Conservation (phyloP, 768 basidiomycete genomes). For the Favolaschia claudopus region DNA sequence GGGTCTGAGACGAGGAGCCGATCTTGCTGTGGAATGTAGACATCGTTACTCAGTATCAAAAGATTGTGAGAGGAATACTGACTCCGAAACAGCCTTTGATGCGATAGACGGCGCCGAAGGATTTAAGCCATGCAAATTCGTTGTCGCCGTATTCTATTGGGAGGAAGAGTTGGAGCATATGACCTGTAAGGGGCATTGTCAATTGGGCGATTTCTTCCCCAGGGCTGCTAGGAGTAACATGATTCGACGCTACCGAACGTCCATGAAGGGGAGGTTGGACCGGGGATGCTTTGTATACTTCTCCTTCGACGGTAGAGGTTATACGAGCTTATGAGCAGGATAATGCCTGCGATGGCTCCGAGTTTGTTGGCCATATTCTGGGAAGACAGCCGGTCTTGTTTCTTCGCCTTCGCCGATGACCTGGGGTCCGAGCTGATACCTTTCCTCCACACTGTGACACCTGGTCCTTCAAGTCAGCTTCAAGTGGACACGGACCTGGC, state of each 20-base stretch:
- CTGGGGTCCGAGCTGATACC: too few species aligned
- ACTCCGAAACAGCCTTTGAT: conserved; percentile 13
- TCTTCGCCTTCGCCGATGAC: too few species aligned
- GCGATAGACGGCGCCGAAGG: conserved; percentile 9
- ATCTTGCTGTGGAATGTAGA: conserved; percentile 2
- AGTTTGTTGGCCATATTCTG: too few species aligned
- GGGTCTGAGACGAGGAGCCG: too few species aligned
- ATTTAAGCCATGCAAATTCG: conserved; percentile 6
- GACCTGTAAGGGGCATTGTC: neutral
- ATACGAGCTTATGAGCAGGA: too few species aligned
- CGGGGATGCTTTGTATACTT: conserved; percentile 3
- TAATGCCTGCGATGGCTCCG: too few species aligned
- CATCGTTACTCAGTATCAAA: neutral
- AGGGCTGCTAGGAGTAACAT: neutral
- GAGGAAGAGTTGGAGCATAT: conserved; percentile 8
- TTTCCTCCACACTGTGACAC: too few species aligned
- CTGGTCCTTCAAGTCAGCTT: too few species aligned
- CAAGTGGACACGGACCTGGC: too few species aligned
- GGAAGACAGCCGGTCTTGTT: too few species aligned
- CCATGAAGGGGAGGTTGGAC: conserved; percentile 8
- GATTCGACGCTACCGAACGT: conserved; percentile 8
- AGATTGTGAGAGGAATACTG: too few species aligned
- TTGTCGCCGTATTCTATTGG: conserved; percentile 1
- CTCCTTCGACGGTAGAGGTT: neutral
- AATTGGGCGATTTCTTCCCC: neutral